These are phyloP conservation scores for Beauveria caledonica DNA, from an alignment of 2,329 filamentous ascomycete species.

Conservation along the genomic window DNA sequence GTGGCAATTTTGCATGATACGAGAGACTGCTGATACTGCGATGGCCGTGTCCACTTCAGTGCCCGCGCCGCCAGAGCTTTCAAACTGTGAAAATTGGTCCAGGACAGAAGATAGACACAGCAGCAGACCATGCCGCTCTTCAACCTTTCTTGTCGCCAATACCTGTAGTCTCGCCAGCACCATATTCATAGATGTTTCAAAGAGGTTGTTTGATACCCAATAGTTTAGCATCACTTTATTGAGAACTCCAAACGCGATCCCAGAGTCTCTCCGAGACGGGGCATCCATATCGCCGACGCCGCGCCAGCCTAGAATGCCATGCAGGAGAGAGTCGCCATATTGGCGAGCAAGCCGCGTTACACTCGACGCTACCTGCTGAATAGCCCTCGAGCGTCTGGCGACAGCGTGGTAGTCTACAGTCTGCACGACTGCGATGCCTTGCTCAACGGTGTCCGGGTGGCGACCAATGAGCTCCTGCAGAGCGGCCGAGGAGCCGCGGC, in stretches of 20 bases:
- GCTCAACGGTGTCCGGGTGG: conserved; percentile 73
- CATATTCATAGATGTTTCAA: conserved; percentile 26
- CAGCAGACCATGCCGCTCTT: conserved; percentile 61
- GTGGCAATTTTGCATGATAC: conserved; percentile 34
- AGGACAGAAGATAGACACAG: conserved; percentile 53
- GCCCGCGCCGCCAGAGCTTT: conserved; percentile 15
- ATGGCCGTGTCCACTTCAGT: conserved; percentile 22
- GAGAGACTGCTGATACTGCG: conserved; percentile 18
- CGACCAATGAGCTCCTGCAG: conserved; percentile 89
- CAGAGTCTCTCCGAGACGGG: conserved; percentile 63
- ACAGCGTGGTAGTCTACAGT: conserved; percentile 89
- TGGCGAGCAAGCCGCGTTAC: conserved; percentile 61
- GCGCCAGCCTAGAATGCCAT: conserved; percentile 72
- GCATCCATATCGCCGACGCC: conserved; percentile 77
- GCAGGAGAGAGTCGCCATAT: conserved; percentile 61
- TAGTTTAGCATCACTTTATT: conserved; percentile 32
- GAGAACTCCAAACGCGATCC: conserved; percentile 57
- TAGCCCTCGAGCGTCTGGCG: conserved; percentile 74
- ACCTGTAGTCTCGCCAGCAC: conserved; percentile 36
- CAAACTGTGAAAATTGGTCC: conserved; percentile 34
- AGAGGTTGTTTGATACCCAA: conserved; percentile 16
- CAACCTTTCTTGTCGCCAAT: conserved; percentile 49
- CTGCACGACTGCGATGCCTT: conserved; percentile 83
- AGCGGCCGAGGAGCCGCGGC: conserved; percentile 84
- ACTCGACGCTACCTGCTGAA: conserved; percentile 64